phyloP scores from a whole-genome alignment of 345 rosid genomes.

The Erodium maritimum region DNA sequence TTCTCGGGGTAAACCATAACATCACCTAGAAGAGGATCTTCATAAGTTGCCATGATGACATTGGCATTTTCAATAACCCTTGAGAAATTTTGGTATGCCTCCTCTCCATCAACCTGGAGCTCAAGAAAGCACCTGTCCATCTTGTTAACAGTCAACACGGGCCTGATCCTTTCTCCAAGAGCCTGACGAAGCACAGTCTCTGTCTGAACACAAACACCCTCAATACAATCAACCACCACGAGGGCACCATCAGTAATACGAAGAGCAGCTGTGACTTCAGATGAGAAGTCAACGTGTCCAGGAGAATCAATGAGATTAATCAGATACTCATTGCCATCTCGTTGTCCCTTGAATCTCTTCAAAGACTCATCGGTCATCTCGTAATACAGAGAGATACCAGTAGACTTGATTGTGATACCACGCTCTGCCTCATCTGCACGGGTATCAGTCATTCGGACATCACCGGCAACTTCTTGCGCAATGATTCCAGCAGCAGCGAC shows the following conservation, averaged over 20 bases:
- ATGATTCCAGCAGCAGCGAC: slow-evolving; percentile 94
- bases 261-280: slow-evolving; percentile 85
- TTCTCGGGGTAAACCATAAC: slow-evolving; percentile 72
- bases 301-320: slow-evolving; percentile 82
- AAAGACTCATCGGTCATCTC: slow-evolving; percentile 45
- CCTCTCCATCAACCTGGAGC: slow-evolving; percentile 86
- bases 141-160: slow-evolving; percentile 77
- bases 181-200: slow-evolving; percentile 82
- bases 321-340: slow-evolving; percentile 59
- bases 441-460: slow-evolving; percentile 85
- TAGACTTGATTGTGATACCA: slow-evolving; percentile 76
- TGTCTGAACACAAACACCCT: slow-evolving; percentile 82
- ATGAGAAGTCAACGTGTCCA: slow-evolving; percentile 75
- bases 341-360: slow-evolving; percentile 49
- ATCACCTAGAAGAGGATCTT: slow-evolving; percentile 80
- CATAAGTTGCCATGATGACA: slow-evolving; percentile 79
- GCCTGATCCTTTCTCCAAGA: slow-evolving; percentile 76
- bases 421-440: slow-evolving; percentile 87
- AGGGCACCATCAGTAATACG: slow-evolving; percentile 88
- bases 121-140: slow-evolving; percentile 91
- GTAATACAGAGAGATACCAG: slow-evolving; percentile 73
- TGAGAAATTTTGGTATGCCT: slow-evolving; percentile 66
- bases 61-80: slow-evolving; percentile 81
- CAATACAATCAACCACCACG: slow-evolving; percentile 73
- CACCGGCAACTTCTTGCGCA: slow-evolving; percentile 85